A percentile compares a stretch with the other conserved stretches of the same genome.
Conservation (phyloP, 2,329 filamentous ascomycete species). For the Pseudonectria buxi region DNA sequence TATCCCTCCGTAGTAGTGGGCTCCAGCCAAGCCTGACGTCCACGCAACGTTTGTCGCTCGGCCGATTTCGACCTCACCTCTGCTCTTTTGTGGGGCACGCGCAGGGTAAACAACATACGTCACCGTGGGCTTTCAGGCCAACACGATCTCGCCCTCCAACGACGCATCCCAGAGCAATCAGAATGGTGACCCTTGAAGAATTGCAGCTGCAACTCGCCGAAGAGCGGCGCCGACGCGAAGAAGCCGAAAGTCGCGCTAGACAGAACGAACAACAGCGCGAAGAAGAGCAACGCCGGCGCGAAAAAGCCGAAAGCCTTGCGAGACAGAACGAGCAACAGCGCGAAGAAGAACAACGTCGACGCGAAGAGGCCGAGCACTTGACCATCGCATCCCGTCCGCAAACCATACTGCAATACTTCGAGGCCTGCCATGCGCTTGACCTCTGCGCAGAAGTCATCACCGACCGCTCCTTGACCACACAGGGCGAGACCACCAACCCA, state of each 20-base stretch:
- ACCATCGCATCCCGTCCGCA: conserved; percentile 13
- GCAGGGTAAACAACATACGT: too few species aligned
- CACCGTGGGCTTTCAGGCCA: too few species aligned
- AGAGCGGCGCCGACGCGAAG: conserved; percentile 2
- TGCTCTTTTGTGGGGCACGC: too few species aligned
- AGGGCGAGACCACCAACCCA: conserved; percentile 28
- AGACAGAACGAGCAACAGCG: too few species aligned
- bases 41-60: too few species aligned
- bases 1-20: too few species aligned
- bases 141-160: too few species aligned
- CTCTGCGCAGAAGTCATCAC: conserved; percentile 26
- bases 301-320: conserved; percentile 18
- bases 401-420: conserved; percentile 24
- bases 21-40: too few species aligned
- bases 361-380: conserved; percentile 21
- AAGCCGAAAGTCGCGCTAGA: conserved; percentile 1
- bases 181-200: too few species aligned
- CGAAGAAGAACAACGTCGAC: conserved; percentile 19
- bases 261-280: too few species aligned
- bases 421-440: conserved; percentile 26
- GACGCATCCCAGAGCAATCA: too few species aligned
- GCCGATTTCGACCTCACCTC: too few species aligned
- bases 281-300: conserved; percentile 16
- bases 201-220: conserved; percentile 1
- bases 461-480: conserved; percentile 24